Evolutionary conservation across 1,139 yeast genomes (phyloP).

Genomic region (Sugiyamaella xylanicola): DNA sequence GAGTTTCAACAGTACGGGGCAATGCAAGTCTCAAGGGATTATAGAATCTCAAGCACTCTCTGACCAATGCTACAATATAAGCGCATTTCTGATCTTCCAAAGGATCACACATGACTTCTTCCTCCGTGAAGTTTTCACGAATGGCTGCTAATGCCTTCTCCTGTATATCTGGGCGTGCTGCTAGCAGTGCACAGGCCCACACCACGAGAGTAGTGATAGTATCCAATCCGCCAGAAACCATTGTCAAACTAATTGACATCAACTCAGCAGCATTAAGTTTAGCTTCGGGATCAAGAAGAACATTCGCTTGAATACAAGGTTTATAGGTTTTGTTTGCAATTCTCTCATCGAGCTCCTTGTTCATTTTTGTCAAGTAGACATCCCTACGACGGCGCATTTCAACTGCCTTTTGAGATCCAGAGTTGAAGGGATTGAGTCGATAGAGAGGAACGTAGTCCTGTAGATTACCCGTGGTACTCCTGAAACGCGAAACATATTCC

Average conservation of each 20-base stretch:
- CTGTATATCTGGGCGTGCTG: constrained; percentile 53
- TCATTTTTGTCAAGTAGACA: constrained; percentile 48
- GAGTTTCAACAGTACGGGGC: constrained; percentile 60
- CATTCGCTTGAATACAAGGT: constrained; percentile 50
- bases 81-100: constrained; percentile 45
- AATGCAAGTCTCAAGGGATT: constrained; percentile 68
- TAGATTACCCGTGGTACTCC: constrained; percentile 65
- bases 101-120: constrained; percentile 51
- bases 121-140: constrained; percentile 39
- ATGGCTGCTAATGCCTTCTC: constrained; percentile 47
- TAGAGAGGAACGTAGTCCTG: constrained; percentile 63
- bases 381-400: constrained; percentile 53
- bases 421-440: constrained; percentile 41
- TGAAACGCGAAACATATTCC: constrained; percentile 57
- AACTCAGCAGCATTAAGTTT: constrained; percentile 49
- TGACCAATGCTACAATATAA: constrained; percentile 57
- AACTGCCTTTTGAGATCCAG: constrained; percentile 42
- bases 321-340: constrained; percentile 32
- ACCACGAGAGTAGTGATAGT: constrained; percentile 65
- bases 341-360: constrained; percentile 34
- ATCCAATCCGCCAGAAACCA: constrained; percentile 78
- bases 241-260: constrained; percentile 63
- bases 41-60: constrained; percentile 59
- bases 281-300: constrained; percentile 38
- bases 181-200: constrained; percentile 56